phyloP scores from a whole-genome alignment of 345 rosid species.

The Zanthoxylum bungeanum region DNA sequence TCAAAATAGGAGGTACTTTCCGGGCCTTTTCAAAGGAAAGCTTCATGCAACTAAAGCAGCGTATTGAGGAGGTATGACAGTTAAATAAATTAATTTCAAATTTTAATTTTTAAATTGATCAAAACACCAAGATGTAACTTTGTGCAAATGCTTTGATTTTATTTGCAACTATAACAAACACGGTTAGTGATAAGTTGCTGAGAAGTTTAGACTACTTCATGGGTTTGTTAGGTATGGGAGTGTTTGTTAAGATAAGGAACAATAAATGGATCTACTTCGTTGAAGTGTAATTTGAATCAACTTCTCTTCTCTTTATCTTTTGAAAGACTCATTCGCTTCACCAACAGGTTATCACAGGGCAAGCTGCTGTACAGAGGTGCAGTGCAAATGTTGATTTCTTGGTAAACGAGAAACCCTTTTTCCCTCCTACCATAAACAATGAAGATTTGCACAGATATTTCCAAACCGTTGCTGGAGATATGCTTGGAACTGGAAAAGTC shows the following conservation, averaged over 20 bases:
- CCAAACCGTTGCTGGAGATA: slow-evolving; percentile 47
- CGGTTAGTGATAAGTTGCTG: too few species aligned
- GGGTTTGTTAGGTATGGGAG: too few species aligned
- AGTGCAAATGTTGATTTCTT: slow-evolving; percentile 58
- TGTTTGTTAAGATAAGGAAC: too few species aligned
- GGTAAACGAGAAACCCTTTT: slow-evolving; percentile 37
- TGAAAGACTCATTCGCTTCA: slow-evolving; percentile 2
- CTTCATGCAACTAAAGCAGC: slow-evolving; percentile 43
- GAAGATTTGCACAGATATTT: slow-evolving; percentile 53
- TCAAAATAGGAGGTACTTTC: slow-evolving; percentile 78
- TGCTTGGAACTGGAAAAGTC: slow-evolving; percentile 59
- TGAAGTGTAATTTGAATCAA: background rate
- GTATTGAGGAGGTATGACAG: slow-evolving; percentile 61
- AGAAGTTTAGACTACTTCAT: too few species aligned
- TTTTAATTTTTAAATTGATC: background rate
- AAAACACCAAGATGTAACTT: background rate
- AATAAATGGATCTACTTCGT: background rate
- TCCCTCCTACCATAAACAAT: slow-evolving; percentile 69
- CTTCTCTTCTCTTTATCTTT: background rate
- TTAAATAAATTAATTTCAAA: background rate
- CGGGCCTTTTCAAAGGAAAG: slow-evolving; percentile 63
- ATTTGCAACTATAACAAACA: background rate
- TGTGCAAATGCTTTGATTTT: background rate
- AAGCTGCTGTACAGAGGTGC: slow-evolving; percentile 88
- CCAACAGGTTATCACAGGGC: slow-evolving; percentile 77